Conservation (phyloP, 352 stramenopile genomes). For the Elongisporangium undulatum region DNA sequence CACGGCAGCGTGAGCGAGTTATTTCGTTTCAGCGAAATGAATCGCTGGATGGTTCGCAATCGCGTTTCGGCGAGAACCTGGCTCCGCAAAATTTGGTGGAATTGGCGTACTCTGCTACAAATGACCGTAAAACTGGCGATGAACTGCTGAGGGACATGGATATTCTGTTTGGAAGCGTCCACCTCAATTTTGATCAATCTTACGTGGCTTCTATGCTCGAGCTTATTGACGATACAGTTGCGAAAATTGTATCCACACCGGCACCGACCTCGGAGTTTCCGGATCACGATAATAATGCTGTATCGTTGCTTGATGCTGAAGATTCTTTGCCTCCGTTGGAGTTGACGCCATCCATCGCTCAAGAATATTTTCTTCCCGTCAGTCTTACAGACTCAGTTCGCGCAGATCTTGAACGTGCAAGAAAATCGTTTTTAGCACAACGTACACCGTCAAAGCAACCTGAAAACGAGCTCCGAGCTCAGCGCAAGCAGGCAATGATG, state of each 20-base stretch:
- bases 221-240: constrained; percentile 64
- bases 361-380: constrained; percentile 70
- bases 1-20: constrained; percentile 52
- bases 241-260: constrained; percentile 32
- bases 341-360: constrained; percentile 47
- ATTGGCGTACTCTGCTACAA: constrained; percentile 50
- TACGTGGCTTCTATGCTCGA: constrained; percentile 78
- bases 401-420: constrained; percentile 74
- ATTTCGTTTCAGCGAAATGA: constrained; percentile 49
- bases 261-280: constrained; percentile 12
- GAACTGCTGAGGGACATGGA: constrained; percentile 57
- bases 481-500: constrained; percentile 12
- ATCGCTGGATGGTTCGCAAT: constrained; percentile 7
- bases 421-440: constrained; percentile 49
- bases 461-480: constrained; percentile 2
- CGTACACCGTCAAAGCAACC: constrained; percentile 4
- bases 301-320: constrained; percentile 20
- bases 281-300: constrained; percentile 8
- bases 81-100: constrained; percentile 58
- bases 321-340: constrained; percentile 48
- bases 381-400: constrained; percentile 77
- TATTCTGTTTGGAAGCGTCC: constrained; percentile 66
- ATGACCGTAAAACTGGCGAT: constrained; percentile 51
- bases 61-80: constrained; percentile 8
- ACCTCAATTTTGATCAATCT: constrained; percentile 83